Evolutionary conservation across 371 early-diverging fungal genomes (phyloP), one percentile per base, ranked within the genome.

Genomic region (Mucor racemosus): DNA sequence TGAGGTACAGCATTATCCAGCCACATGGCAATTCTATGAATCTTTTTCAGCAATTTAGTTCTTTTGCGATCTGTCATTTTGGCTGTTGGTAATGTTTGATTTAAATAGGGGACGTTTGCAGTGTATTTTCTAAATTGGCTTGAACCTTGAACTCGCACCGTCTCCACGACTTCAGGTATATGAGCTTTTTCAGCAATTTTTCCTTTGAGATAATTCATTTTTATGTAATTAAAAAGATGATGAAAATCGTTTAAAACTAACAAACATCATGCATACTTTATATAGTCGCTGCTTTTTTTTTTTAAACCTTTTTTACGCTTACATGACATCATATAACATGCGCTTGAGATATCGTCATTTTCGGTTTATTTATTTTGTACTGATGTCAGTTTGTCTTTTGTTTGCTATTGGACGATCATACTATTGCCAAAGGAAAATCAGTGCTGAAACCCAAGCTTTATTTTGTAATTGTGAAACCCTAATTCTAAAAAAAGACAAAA

Each of bases 1-100:
- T 66, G 66, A 21, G 82, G 82, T 13, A 81, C 65, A 13, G 81
- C 81, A 60, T 74, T 75, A 55, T 81, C 82, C 17, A 81, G 57
- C 76, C 78, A 81, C 15, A 66, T 33, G 11, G 82, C 67, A 10
- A 79, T 38, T 21, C 65, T 61, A 31, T 63, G 61, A 40, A 79
- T 69, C 58, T 74, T 76, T 41, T 69, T 68, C 17, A 79, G 42
- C 10, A 71, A 60, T 21, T 71, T 68, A 3, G 60, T 67, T 46
- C 64, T 72, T 66, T 79, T 35, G 4, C 65, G 62, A 19, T 76
- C 76, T 1, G 64, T 68, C 73, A 72, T 74, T 1, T 34, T 31
- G 15, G 68, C 36, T 3, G 60, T 44, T 10, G 76, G 76, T 4
- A 76, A 65, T 11, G 71, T 75, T 10, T 76, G 73, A 8, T 65